A percentile compares a stretch with the other conserved stretches of the same genome.
Evolutionary conservation across 768 basidiomycete genomes (phyloP).

Genomic region (Russula emetica): DNA sequence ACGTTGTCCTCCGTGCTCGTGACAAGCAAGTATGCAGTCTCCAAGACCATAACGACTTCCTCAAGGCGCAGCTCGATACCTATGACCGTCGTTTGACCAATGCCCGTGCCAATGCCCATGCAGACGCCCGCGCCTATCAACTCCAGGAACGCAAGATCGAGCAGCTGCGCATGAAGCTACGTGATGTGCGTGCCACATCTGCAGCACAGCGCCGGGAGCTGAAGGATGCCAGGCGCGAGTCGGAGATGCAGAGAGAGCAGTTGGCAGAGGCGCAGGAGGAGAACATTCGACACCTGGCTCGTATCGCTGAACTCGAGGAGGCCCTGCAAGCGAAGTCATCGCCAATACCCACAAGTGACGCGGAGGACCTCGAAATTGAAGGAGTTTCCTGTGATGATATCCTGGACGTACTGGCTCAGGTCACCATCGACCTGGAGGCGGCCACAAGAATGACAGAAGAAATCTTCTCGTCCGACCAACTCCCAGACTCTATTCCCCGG

Average conservation of each 20-base stretch:
- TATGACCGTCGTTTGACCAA: constrained; percentile 23
- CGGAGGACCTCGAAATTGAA: constrained; percentile 2
- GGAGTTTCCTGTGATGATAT: constrained; percentile 17
- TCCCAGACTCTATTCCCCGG: not conserved
- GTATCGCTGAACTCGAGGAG: constrained; percentile 25
- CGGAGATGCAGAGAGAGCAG: constrained; percentile 5
- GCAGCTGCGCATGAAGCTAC: constrained; percentile 23
- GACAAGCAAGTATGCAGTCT: constrained; percentile 23
- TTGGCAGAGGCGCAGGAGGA: constrained; percentile 15
- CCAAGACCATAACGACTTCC: constrained; percentile 18
- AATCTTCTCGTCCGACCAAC: not conserved
- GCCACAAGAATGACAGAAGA: constrained; percentile 7
- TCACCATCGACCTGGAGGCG: constrained; percentile 15
- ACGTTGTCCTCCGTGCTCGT: constrained; percentile 24
- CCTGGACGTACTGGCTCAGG: constrained; percentile 16
- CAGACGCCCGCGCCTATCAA: constrained; percentile 20
- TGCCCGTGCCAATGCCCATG: constrained; percentile 20
- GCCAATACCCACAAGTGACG: not conserved
- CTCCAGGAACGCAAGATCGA: constrained; percentile 28
- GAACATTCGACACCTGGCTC: constrained; percentile 10
- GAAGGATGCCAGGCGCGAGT: constrained; percentile 13
- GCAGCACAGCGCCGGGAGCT: constrained; percentile 23
- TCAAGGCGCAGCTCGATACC: constrained; percentile 21
- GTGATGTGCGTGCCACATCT: constrained; percentile 12
- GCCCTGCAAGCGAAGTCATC: not conserved